Evolutionary conservation across 1,284 basidiomycete species (phyloP).

Genomic region (Melampsora americana): DNA sequence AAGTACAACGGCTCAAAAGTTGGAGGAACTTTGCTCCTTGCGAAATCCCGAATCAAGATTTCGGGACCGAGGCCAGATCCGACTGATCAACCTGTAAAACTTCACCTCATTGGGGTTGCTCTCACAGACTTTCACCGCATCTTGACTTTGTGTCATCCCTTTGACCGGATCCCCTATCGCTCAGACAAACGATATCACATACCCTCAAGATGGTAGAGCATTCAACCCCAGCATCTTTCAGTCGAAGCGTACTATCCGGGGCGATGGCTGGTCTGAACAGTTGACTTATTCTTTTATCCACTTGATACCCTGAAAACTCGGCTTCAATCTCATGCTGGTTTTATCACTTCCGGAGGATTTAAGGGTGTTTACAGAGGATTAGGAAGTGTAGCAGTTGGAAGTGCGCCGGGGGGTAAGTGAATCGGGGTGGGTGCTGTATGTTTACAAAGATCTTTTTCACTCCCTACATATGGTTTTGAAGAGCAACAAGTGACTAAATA

Average conservation of each 20-base stretch:
- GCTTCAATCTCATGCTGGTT: conserved; percentile 82
- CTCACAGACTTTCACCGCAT: too few species aligned
- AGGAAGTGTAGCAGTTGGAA: conserved; percentile 90
- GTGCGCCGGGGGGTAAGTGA: conserved; percentile 85
- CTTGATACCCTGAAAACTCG: conserved; percentile 96
- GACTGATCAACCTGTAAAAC: too few species aligned
- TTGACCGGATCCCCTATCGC: too few species aligned
- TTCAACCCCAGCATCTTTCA: background rate
- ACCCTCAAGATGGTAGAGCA: too few species aligned
- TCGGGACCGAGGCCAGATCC: too few species aligned
- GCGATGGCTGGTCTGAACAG: conserved; percentile 80
- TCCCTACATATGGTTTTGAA: background rate
- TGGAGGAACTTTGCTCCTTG: too few species aligned
- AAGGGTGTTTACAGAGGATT: conserved; percentile 88
- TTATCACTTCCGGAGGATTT: conserved; percentile 81
- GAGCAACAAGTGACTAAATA: background rate
- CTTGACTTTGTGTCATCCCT: too few species aligned
- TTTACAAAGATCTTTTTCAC: background rate
- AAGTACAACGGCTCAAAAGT: too few species aligned
- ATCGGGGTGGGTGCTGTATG: background rate
- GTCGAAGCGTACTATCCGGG: conserved; percentile 56
- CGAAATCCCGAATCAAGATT: too few species aligned
- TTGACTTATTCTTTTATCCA: conserved; percentile 92
- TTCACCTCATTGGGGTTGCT: too few species aligned
- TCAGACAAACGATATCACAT: too few species aligned